Evolutionary conservation across 495 filamentous ascomycete genomes (phyloP), one percentile per base, ranked within the genome.

Genomic region (Coniosporium apollinis): DNA sequence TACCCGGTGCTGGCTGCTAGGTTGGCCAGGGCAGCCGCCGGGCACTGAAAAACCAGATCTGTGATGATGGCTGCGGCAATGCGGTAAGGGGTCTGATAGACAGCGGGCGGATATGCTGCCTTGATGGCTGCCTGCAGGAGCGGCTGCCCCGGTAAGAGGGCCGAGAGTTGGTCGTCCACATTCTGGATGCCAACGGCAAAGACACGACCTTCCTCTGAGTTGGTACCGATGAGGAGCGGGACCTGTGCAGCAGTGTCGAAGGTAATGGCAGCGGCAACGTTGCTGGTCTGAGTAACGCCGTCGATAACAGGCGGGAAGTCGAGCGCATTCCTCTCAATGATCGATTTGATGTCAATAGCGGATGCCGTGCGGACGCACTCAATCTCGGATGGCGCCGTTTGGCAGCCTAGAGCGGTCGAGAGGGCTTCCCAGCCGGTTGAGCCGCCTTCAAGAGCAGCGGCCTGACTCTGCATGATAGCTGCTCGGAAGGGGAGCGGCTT

Each of bases 141-240:
- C 4, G 39, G 17, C 20, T 43, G 13, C 25, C 21, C 25, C 16
- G 31, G 19, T 1, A 22, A 28, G 5, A 19, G n/a, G 10, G 28
- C 40, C 35, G 46, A 38, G 37, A 19, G 29, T 37, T 29, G 20
- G 22, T 37, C 33, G 15, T 39, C 42, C 32, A 39, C 21, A 21
- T 37, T 46, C 13, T 28, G 9, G 36, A 39, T 37, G 20, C n/a
- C n/a, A n/a, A 47, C 33, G 14, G 34, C 35, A 37, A 48, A 45
- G 37, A 32, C 38, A 10, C 52, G 47, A 15, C 52, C 52, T 34
- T 55, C 52, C 9, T 46, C 37, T 0, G 38, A 25, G 31, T 50
- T 52, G 4, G 47, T 44, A 15, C 52, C 52, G 15, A 33, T 24
- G 17, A 57, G 28, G 4, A 50, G 40, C 1, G 53, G 53, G 7